Base-by-base conservation (phyloP, 495 filamentous ascomycete species). In the Thozetella sp. region DNA sequence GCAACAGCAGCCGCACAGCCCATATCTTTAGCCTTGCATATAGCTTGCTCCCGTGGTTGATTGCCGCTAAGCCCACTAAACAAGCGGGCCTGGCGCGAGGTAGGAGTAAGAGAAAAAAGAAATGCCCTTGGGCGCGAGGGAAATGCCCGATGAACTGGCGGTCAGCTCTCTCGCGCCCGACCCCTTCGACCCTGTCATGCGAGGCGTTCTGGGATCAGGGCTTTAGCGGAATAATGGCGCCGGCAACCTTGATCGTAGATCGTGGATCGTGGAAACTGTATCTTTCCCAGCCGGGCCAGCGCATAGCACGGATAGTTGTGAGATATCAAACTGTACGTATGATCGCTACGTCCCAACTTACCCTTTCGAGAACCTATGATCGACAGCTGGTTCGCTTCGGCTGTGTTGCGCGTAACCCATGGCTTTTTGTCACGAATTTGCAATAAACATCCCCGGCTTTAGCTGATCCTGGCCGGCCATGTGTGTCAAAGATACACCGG, bases 141-240 rank as follows among this genome's bases (percentile, higher is more conserved):
- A 48, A 48, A 48, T 20, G 43, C 43, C 59, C 53, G 51, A 68
- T 46, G 69, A 74, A 71, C 69, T 72, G 67, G 71, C 71, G 69
- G 69, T 74, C 71, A 72, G 61, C 63, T 64, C 59, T 63, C 60
- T 59, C 63, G 63, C 30, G 52, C 20, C 25, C n/a, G 22, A 55
- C 17, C 54, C 62, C 51, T 57, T 65, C 61, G 61, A 66, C 66
- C 69, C 63, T 68, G 67, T 59, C 54, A 56, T 48, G 43, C 43
- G 20, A 11, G n/a, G 3, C 43, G 43, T 15, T 10, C 43, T 20
- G 46, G 64, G 63, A 67, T 64, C 64, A 66, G 58, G 66, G 57
- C 61, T 64, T 25, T 57, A 66, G 54, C 61, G 46, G 60, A 58
- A 63, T 12, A 51, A 15, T 48, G 57, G 55, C 57, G 51, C 51